Evolutionary conservation across 2,329 filamentous ascomycete genomes (phyloP).

Genomic region (Neofusicoccum cordaticola): DNA sequence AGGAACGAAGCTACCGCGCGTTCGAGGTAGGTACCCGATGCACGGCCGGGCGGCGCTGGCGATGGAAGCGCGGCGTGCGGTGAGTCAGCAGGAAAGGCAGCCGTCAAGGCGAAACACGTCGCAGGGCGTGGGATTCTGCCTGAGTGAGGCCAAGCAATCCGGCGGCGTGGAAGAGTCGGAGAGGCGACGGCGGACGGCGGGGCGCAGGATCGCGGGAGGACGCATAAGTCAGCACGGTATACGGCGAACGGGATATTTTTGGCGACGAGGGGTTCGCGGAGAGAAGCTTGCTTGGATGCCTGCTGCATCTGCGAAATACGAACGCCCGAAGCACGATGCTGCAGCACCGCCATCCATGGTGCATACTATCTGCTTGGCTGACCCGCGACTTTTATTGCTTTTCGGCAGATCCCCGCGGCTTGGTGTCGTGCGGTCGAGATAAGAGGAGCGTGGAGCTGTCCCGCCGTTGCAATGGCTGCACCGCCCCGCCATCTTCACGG

Average conservation of each 20-base stretch:
- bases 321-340: not conserved
- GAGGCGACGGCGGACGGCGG: not conserved
- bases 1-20: not conserved
- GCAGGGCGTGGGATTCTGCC: too few species aligned
- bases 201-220: not conserved
- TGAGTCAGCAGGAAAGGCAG: not conserved
- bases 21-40: not conserved
- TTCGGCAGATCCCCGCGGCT: not conserved
- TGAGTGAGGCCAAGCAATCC: not conserved
- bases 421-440: not conserved
- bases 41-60: not conserved
- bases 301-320: constrained; percentile 1
- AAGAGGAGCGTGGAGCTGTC: not conserved
- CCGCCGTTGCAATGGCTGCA: not conserved
- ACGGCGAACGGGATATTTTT: not conserved
- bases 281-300: not conserved
- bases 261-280: not conserved
- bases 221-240: not conserved
- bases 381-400: not conserved
- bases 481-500: not conserved
- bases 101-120: not conserved
- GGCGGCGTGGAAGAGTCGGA: not conserved
- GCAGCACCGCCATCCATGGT: not conserved
- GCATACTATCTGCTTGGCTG: not conserved
- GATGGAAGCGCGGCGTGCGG: not conserved